A percentile compares a stretch with the other conserved stretches of the same genome.
phyloP scores from a whole-genome alignment of 352 stramenopile species.

The Globisporangium camurandrum region DNA sequence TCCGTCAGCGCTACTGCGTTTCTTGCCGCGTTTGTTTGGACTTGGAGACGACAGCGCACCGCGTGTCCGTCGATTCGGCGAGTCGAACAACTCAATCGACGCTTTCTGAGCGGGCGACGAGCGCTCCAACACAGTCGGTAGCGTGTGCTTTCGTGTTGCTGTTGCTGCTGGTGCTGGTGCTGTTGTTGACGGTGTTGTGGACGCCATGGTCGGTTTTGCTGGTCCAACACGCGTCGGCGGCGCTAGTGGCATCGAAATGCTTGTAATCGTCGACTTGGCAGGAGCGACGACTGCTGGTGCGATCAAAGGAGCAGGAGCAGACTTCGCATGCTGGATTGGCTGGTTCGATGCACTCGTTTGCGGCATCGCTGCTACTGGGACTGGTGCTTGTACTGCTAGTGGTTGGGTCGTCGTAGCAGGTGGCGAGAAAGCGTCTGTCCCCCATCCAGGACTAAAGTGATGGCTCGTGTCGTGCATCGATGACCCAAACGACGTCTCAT shows the following conservation, averaged over 20 bases:
- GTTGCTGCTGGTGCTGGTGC: not conserved
- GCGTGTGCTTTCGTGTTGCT: not conserved
- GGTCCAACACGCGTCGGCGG: not conserved
- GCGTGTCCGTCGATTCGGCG: not conserved
- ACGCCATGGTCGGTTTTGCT: no score
- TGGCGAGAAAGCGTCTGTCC: constrained; percentile 1
- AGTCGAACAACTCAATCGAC: not conserved
- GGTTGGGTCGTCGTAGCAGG: no score
- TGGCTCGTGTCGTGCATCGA: not conserved
- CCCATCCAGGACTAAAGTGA: constrained; percentile 12
- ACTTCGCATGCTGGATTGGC: no score
- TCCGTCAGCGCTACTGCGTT: not conserved
- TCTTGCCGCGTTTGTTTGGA: constrained; percentile 4
- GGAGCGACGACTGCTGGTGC: no score
- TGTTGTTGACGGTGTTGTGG: no score
- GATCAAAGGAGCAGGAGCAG: no score
- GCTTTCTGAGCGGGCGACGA: not conserved
- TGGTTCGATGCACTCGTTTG: no score
- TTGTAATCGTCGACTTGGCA: not conserved
- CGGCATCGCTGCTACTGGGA: not conserved
- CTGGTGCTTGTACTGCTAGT: not conserved
- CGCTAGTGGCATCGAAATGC: not conserved
- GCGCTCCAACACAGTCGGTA: no score
- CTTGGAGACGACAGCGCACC: constrained; percentile 6
- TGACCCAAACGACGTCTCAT: constrained; percentile 9